A percentile compares a stretch with the other conserved stretches of the same genome.
Conservation (phyloP, 2,329 filamentous ascomycete genomes). For the Dothideomycetes sp. region DNA sequence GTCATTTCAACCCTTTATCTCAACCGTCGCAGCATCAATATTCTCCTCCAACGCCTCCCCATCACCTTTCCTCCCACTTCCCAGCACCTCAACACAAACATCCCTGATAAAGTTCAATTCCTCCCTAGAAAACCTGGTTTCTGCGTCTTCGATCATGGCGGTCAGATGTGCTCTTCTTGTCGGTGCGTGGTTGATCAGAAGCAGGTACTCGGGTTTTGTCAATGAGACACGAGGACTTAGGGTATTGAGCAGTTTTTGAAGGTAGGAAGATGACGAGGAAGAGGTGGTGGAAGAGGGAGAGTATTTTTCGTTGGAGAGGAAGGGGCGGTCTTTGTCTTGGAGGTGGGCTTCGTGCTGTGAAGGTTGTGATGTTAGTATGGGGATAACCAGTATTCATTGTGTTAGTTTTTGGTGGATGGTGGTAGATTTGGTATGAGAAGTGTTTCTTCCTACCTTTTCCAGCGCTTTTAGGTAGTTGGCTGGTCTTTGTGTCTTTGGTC, state of each 20-base stretch:
- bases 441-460: conserved; percentile 9
- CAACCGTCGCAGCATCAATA: conserved; percentile 1
- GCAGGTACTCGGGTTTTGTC: conserved; percentile 27
- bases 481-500: conserved; percentile 19
- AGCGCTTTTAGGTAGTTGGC: conserved; percentile 19
- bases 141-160: conserved; percentile 28
- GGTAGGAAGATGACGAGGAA: conserved; percentile 21
- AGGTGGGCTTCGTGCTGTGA: conserved; percentile 16
- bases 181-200: conserved; percentile 27
- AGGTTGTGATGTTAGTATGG: not conserved
- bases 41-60: not conserved
- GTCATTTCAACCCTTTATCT: conserved; percentile 3
- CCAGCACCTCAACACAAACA: conserved; percentile 19
- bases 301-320: conserved; percentile 18
- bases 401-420: too few species aligned
- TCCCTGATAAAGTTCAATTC: conserved; percentile 26
- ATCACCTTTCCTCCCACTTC: too few species aligned
- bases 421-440: too few species aligned
- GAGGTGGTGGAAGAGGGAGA: conserved; percentile 12
- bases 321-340: conserved; percentile 17
- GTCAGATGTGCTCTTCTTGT: conserved; percentile 25
- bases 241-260: conserved; percentile 18
- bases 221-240: conserved; percentile 25
- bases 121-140: conserved; percentile 25
- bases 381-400: too few species aligned